phyloP scores from a whole-genome alignment of 345 rosid genomes.

The Fremontodendron californicum region DNA sequence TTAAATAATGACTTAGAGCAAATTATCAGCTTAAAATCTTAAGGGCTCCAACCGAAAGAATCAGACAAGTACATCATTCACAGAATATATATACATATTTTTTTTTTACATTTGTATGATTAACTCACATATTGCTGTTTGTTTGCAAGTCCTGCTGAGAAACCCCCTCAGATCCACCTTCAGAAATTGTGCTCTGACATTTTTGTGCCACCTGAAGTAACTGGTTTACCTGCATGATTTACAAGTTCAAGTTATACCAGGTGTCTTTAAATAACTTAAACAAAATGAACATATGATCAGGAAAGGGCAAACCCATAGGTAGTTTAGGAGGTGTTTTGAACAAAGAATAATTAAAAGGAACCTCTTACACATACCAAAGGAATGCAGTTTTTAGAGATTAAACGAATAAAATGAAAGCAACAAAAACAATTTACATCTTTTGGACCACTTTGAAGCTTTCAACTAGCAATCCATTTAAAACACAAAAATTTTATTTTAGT shows the following conservation, averaged over 20 bases:
- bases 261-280: background rate
- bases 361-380: background rate
- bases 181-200: slow-evolving; percentile 88
- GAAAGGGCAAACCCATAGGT: background rate
- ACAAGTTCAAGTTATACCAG: background rate
- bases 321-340: background rate
- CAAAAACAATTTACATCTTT: background rate
- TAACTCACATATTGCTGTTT: slow-evolving; percentile 83
- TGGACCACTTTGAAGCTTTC: no score
- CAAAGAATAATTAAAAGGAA: background rate
- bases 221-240: slow-evolving; percentile 70
- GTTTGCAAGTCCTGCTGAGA: slow-evolving; percentile 89
- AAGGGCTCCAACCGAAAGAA: background rate
- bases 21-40: background rate
- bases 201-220: slow-evolving; percentile 92
- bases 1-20: background rate
- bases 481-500: background rate
- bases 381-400: background rate
- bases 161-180: slow-evolving; percentile 84
- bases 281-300: background rate
- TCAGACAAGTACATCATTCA: background rate
- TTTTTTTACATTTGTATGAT: background rate
- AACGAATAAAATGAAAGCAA: background rate
- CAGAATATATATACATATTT: no score
- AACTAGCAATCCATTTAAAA: background rate